Base-by-base conservation (phyloP, 1,284 basidiomycete genomes). In the Hemileia vastatrix region DNA sequence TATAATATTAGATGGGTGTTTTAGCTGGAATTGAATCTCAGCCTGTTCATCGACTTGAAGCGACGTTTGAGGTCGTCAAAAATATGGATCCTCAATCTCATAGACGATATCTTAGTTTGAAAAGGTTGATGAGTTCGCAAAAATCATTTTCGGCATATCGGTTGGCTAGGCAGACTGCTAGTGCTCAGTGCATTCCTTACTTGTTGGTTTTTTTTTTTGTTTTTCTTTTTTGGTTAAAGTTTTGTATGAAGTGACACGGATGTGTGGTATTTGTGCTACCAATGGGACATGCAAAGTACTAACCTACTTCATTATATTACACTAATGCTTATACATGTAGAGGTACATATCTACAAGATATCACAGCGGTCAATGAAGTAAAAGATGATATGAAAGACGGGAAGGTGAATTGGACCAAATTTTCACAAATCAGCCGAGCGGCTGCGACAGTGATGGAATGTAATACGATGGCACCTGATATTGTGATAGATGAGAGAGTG, bases 261-360 rank as follows among this genome's bases (percentile, higher is more conserved):
- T n/a, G n/a, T n/a, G n/a, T n/a, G n/a, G n/a, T n/a, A n/a, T n/a
- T n/a, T n/a, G n/a, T n/a, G n/a, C n/a, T n/a, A n/a, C n/a, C n/a
- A n/a, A n/a, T n/a, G n/a, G n/a, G n/a, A n/a, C n/a, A n/a, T n/a
- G n/a, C n/a, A n/a, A n/a, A n/a, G n/a, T n/a, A n/a, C n/a, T n/a
- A n/a, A n/a, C n/a, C n/a, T n/a, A n/a, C n/a, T n/a, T n/a, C n/a
- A n/a, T n/a, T n/a, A n/a, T n/a, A n/a, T n/a, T n/a, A 1, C 31
- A 32, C 15, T 6, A 31, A 13, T 24, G 2, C 11, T 19, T 44
- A 13, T 33, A 0, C 9, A n/a, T 3, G 21, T 61, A 72, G 71
- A 9, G 73, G 73, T n/a, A 69, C 72, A 0, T 71, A 73, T 47
- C 56, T 75, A 19, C 73, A 75, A 65, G 73, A 75, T 48, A 67